These are phyloP conservation scores for Camellia japonica DNA, from an alignment of 148 eudicot species.

Conservation along the genomic window DNA sequence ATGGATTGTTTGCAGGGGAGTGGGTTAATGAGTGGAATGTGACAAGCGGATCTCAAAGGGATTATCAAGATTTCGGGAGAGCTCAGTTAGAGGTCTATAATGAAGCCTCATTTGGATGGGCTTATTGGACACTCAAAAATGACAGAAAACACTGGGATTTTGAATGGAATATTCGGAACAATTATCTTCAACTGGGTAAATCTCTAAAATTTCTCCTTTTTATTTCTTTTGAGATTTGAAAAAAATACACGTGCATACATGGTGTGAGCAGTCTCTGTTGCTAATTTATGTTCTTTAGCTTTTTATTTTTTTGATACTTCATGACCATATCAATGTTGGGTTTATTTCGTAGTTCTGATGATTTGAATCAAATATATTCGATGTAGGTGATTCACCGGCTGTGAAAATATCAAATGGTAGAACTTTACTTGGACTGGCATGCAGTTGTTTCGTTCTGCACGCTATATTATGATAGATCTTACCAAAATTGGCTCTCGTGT, in stretches of 20 bases:
- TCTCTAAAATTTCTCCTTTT: neutral
- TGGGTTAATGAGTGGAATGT: conserved; percentile 91
- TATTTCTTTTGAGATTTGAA: neutral
- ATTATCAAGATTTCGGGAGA: conserved; percentile 62
- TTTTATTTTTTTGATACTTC: neutral
- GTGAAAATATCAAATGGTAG: conserved; percentile 5
- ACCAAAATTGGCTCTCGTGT: neutral
- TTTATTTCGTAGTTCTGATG: conserved; percentile 19
- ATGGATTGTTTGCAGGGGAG: conserved; percentile 50
- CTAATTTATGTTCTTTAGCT: neutral
- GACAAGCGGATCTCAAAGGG: conserved; percentile 45
- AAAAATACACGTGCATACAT: neutral
- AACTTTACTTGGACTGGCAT: conserved; percentile 26
- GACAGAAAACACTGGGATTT: conserved; percentile 79
- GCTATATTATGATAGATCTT: conserved; percentile 14
- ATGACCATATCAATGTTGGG: neutral
- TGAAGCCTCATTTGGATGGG: conserved; percentile 83
- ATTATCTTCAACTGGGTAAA: conserved; percentile 60
- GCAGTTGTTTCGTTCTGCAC: conserved; percentile 29
- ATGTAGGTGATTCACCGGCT: conserved; percentile 34
- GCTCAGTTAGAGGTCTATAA: conserved; percentile 69
- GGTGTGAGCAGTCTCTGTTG: neutral
- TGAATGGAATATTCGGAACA: conserved; percentile 65
- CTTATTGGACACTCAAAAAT: conserved; percentile 85
- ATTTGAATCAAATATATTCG: neutral